Conservation (phyloP, 2,329 filamentous ascomycete species). For the Colletotrichum coccodes region DNA sequence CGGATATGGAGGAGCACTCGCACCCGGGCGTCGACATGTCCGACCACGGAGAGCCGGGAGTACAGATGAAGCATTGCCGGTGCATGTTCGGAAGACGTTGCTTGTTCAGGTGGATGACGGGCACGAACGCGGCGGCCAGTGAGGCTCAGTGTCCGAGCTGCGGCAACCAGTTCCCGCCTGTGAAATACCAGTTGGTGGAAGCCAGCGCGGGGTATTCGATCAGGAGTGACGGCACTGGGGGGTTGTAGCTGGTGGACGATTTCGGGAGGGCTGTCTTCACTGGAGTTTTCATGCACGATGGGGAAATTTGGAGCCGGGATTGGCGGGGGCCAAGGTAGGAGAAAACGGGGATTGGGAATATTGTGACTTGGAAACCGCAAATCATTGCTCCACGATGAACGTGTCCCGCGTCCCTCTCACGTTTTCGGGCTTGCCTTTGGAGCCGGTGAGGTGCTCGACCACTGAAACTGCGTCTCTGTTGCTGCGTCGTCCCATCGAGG, state of each 20-base stretch:
- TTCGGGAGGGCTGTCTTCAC: not conserved
- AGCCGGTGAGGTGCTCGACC: not conserved
- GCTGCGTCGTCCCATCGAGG: too few relatives aligned
- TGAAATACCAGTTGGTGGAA: slow-evolving; percentile 1
- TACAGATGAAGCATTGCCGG: slow-evolving; percentile 9
- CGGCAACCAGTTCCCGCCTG: not conserved
- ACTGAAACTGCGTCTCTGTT: too few relatives aligned
- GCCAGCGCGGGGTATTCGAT: not conserved
- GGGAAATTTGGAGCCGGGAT: too few relatives aligned
- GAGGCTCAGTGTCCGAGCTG: slow-evolving; percentile 3
- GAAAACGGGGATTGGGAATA: not conserved
- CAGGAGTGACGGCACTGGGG: not conserved
- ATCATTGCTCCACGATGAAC: not conserved
- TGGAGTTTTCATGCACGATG: not conserved
- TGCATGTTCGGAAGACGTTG: slow-evolving; percentile 20
- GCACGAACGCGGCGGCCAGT: not conserved
- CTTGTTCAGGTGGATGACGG: slow-evolving; percentile 20
- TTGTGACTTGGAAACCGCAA: not conserved
- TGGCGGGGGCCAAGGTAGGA: not conserved
- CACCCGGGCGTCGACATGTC: not conserved
- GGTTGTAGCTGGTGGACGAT: not conserved
- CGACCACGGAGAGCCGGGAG: slow-evolving; percentile 15
- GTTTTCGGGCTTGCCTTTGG: not conserved
- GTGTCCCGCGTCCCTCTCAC: not conserved
- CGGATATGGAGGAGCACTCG: not conserved